Percentiles rank a stretch among this genome's conserved stretches.
Conservation (phyloP, 345 rosid genomes). For the Moricandia moricandioides region DNA sequence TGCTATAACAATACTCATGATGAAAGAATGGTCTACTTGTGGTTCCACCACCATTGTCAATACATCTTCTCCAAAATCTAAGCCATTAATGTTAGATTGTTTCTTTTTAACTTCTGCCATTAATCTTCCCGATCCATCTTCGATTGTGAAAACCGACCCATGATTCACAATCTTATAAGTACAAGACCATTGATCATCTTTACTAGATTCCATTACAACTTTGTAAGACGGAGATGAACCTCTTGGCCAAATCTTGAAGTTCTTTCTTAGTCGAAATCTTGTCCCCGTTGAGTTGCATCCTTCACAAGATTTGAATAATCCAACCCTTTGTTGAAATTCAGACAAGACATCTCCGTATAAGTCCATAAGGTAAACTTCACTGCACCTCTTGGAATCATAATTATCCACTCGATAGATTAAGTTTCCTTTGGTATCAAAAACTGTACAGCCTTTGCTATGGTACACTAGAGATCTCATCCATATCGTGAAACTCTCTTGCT, state of each 20-base stretch:
- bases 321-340: slow-evolving; percentile 31
- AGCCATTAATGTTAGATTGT: slow-evolving; percentile 38
- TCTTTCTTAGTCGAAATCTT: slow-evolving; percentile 42
- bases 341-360: slow-evolving; percentile 44
- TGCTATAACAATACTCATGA: slow-evolving; percentile 48
- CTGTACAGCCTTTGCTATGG: slow-evolving; percentile 56
- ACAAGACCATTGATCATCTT: slow-evolving; percentile 11
- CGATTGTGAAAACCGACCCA: slow-evolving; percentile 36
- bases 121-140: slow-evolving; percentile 38
- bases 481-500: slow-evolving; percentile 53
- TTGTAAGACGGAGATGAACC: slow-evolving; percentile 26
- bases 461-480: slow-evolving; percentile 67
- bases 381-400: slow-evolving; percentile 42
- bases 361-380: slow-evolving; percentile 61
- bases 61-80: slow-evolving; percentile 55
- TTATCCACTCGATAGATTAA: slow-evolving; percentile 60
- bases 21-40: slow-evolving; percentile 49
- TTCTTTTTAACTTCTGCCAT: slow-evolving; percentile 57
- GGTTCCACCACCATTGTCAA: slow-evolving; percentile 54
- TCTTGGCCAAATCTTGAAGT: slow-evolving; percentile 19
- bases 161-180: slow-evolving; percentile 32
- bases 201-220: slow-evolving; percentile 22
- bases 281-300: slow-evolving; percentile 35
- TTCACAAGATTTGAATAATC: slow-evolving; percentile 41
- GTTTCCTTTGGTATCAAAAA: slow-evolving; percentile 49